Conservation (phyloP, 257 asterid genomes). For the Solanum stenotomum region DNA sequence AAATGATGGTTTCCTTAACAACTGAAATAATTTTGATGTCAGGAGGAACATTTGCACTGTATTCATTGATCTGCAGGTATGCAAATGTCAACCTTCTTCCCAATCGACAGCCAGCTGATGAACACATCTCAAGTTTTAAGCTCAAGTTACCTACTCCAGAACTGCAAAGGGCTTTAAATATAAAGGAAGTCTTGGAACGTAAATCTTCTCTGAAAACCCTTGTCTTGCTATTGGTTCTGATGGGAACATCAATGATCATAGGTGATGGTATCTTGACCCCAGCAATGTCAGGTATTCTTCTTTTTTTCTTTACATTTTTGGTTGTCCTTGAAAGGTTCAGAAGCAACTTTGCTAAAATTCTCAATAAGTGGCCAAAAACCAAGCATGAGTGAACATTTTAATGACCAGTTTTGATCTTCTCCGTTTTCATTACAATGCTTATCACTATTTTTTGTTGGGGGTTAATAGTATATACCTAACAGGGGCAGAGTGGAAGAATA, state of each 20-base stretch:
- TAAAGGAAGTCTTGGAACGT: constrained; percentile 72
- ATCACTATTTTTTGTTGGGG: neutral
- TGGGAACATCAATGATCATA: constrained; percentile 91
- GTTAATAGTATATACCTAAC: neutral
- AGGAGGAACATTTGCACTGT: constrained; percentile 97
- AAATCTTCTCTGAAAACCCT: constrained; percentile 44
- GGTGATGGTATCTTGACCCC: constrained; percentile 98
- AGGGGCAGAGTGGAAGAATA: neutral
- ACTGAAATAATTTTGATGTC: constrained; percentile 18
- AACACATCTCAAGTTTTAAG: constrained; percentile 79
- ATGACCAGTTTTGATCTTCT: neutral
- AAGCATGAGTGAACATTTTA: neutral
- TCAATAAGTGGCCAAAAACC: neutral
- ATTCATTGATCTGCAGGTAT: constrained; percentile 84
- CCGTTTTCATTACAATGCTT: neutral
- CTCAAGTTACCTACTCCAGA: constrained; percentile 92
- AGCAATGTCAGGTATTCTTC: constrained; percentile 76
- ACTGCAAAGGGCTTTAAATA: constrained; percentile 75
- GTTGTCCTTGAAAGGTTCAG: neutral
- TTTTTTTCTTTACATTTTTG: neutral
- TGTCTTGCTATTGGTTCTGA: constrained; percentile 72
- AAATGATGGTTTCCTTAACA: neutral
- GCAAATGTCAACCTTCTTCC: constrained; percentile 91
- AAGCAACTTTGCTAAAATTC: neutral
- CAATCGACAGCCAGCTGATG: constrained; percentile 83